These are phyloP conservation scores for sunflower (Helianthus annuus) DNA, from an alignment of 129 eudicot genomes.

Conservation along the genomic window HanXRQr2.0-SUNRISE NC_035448.2:167567089-167567588, in stretches of 20 bases:
- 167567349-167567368: not conserved
- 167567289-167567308: not conserved
- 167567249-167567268: no score
- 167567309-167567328: not conserved
- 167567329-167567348: slow-evolving; percentile 5
- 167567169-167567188: no score
- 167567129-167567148: no score
- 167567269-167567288: not conserved
- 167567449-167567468: slow-evolving; percentile 9
- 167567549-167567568: not conserved
- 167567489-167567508: not conserved
- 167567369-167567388: not conserved
- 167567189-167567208: no score
- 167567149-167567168: no score
- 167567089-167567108: no score
- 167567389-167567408: slow-evolving; percentile 11
- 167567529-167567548: slow-evolving; percentile 6
- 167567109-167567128: no score
- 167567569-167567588: not conserved
- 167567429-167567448: not conserved
- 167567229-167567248: no score
- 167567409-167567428: slow-evolving; percentile 1
- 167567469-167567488: not conserved
- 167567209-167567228: no score
- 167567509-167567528: not conserved